These are phyloP conservation scores for Patellifolia procumbens DNA, from an alignment of 179 eudicot genomes.

Conservation along the genomic window DNA sequence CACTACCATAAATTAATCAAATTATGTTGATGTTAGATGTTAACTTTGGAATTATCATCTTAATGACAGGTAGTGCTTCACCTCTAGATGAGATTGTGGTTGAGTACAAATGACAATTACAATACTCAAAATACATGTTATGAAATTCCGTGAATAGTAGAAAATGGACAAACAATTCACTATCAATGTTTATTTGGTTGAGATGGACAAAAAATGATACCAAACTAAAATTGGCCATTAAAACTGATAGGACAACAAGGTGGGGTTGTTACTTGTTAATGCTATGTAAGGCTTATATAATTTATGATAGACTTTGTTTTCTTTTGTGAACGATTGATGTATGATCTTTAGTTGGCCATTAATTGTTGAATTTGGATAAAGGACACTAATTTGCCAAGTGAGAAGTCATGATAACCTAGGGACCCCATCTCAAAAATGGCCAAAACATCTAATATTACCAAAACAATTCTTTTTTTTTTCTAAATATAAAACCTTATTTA, in stretches of 20 bases:
- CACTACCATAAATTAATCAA: background rate
- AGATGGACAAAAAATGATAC: conserved; percentile 17
- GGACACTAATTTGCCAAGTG: conserved; percentile 4
- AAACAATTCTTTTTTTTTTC: background rate
- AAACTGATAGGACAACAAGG: conserved; percentile 22
- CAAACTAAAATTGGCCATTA: conserved; percentile 22
- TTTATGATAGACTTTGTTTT: conserved; percentile 9
- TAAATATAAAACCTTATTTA: no score
- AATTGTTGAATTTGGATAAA: conserved; percentile 7
- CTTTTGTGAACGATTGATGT: conserved; percentile 9
- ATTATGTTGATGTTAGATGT: background rate
- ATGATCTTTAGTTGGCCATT: conserved; percentile 16
- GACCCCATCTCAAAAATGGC: no score
- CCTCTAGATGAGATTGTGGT: conserved; percentile 2
- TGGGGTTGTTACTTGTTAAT: conserved; percentile 22
- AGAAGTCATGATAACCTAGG: background rate
- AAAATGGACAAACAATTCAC: conserved; percentile 14
- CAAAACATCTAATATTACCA: background rate
- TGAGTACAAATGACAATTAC: conserved; percentile 14
- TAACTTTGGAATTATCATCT: background rate
- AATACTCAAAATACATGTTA: conserved; percentile 8
- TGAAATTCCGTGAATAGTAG: background rate
- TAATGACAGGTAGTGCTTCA: conserved; percentile 9
- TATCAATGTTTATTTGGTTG: background rate
- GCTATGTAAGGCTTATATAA: conserved; percentile 5